phyloP scores from a whole-genome alignment of 2,329 filamentous ascomycete genomes.

The Talaromyces islandicus region DNA sequence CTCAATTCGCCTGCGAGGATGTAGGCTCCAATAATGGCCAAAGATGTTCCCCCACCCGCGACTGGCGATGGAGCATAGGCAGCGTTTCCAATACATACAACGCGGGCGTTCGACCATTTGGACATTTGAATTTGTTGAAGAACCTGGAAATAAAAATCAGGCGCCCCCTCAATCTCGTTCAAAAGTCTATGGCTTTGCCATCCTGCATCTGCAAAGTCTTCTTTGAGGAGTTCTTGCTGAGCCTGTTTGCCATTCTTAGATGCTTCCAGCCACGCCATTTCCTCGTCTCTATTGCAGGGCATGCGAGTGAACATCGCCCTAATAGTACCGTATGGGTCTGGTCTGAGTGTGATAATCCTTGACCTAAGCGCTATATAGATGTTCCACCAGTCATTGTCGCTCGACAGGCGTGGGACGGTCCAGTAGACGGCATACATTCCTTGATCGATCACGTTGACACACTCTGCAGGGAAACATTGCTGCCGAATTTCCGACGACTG shows the following conservation, averaged over 20 bases:
- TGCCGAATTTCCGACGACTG: slow-evolving; percentile 17
- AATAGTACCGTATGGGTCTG: background rate
- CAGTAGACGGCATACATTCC: slow-evolving; percentile 31
- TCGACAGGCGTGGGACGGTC: slow-evolving; percentile 22
- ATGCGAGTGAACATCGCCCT: slow-evolving; percentile 25
- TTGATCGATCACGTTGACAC: slow-evolving; percentile 5
- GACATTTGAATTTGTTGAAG: slow-evolving; percentile 42
- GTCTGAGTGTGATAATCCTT: slow-evolving; percentile 28
- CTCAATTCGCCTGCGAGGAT: slow-evolving; percentile 24
- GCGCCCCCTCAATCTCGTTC: slow-evolving; percentile 16
- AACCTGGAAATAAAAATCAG: slow-evolving; percentile 45
- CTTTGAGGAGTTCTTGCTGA: slow-evolving; percentile 35
- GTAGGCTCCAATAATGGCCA: slow-evolving; percentile 39
- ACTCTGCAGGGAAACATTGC: slow-evolving; percentile 17
- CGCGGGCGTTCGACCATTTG: slow-evolving; percentile 41
- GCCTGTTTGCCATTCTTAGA: slow-evolving; percentile 24
- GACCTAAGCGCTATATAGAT: slow-evolving; percentile 30
- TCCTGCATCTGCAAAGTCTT: slow-evolving; percentile 38
- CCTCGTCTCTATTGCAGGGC: slow-evolving; percentile 26
- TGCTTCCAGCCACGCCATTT: slow-evolving; percentile 34
- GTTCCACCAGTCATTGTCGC: slow-evolving; percentile 27
- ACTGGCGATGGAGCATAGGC: slow-evolving; percentile 45
- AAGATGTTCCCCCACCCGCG: slow-evolving; percentile 49
- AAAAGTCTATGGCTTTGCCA: slow-evolving; percentile 46
- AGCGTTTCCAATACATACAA: slow-evolving; percentile 52